A percentile compares a stretch with the other conserved stretches of the same genome.
Conservation (phyloP, 2,329 filamentous ascomycete species). For the Neonectria hederae region DNA sequence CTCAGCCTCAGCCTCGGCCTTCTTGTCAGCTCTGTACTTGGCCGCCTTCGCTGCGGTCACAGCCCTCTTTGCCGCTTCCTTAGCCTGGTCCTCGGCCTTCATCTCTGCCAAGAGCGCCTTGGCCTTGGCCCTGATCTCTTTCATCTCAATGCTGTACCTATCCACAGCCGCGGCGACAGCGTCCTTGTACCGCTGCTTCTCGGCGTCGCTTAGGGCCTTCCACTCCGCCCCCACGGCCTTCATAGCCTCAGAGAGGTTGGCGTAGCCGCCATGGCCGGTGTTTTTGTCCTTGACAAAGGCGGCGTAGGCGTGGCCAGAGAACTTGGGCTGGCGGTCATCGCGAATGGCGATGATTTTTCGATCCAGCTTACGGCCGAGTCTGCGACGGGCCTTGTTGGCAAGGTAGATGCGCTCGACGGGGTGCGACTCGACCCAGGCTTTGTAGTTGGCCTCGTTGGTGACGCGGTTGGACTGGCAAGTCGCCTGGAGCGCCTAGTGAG, state of each 20-base stretch:
- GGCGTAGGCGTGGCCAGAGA: constrained; percentile 44
- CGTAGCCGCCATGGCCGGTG: background rate
- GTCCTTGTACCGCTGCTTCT: constrained; percentile 55
- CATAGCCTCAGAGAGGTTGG: constrained; percentile 31
- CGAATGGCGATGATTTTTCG: constrained; percentile 45
- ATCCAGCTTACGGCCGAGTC: constrained; percentile 50
- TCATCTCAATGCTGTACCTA: constrained; percentile 32
- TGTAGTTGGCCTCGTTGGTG: constrained; percentile 51
- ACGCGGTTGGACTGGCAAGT: constrained; percentile 51
- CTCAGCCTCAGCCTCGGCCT: constrained; percentile 3
- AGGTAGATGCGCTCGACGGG: constrained; percentile 51
- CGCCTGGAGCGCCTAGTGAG: constrained; percentile 45
- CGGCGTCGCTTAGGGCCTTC: constrained; percentile 52
- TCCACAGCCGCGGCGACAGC: constrained; percentile 31
- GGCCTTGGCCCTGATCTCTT: constrained; percentile 44
- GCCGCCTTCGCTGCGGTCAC: constrained; percentile 21
- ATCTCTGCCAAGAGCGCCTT: constrained; percentile 37
- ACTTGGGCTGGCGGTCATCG: constrained; percentile 61
- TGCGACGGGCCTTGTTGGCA: constrained; percentile 59
- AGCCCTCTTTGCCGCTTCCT: constrained; percentile 28
- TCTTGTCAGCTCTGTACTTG: background rate
- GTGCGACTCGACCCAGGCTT: constrained; percentile 60
- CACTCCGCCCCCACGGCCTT: constrained; percentile 50
- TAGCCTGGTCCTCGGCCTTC: constrained; percentile 32
- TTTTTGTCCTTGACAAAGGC: constrained; percentile 50